Evolutionary conservation across 2,329 filamentous ascomycete genomes (phyloP).

Genomic region (Ophiostoma triangulosporum): DNA sequence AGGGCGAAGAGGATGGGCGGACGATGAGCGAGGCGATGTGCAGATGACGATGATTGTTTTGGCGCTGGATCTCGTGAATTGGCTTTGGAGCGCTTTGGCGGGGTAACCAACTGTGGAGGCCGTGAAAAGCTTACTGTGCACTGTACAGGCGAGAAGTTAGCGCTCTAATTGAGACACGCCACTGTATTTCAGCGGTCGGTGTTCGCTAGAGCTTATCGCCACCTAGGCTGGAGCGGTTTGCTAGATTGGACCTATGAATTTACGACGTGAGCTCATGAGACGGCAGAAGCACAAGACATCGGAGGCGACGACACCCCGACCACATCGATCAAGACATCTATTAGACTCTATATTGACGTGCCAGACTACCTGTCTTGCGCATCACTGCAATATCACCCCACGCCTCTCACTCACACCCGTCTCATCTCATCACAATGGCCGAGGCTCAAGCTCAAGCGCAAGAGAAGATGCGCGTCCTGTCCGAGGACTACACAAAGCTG

Average conservation of each 20-base stretch:
- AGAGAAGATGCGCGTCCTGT: slow-evolving; percentile 65
- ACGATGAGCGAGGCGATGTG: not conserved
- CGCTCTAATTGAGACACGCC: not conserved
- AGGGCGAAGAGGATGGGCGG: not conserved
- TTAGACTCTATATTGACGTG: not conserved
- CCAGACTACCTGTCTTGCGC: not conserved
- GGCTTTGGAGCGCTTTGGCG: slow-evolving; percentile 2
- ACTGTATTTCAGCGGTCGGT: not conserved
- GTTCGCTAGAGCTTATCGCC: not conserved
- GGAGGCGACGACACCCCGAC: not conserved
- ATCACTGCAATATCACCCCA: not conserved
- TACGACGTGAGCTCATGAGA: not conserved
- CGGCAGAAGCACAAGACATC: not conserved
- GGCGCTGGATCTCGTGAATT: not conserved
- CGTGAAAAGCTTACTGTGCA: too few relatives aligned
- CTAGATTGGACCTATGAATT: not conserved
- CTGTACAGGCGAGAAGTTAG: not conserved
- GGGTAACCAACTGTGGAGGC: slow-evolving; percentile 10
- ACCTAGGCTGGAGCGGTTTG: not conserved
- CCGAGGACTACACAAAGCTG: slow-evolving; percentile 76
- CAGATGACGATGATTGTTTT: slow-evolving; percentile 3
- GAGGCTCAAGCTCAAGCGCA: slow-evolving; percentile 41
- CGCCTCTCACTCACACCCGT: not conserved
- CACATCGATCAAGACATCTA: not conserved
- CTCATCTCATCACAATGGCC: not conserved